Conservation (phyloP, 176 grass and related monocot species). For the Triticum monococcum region DNA sequence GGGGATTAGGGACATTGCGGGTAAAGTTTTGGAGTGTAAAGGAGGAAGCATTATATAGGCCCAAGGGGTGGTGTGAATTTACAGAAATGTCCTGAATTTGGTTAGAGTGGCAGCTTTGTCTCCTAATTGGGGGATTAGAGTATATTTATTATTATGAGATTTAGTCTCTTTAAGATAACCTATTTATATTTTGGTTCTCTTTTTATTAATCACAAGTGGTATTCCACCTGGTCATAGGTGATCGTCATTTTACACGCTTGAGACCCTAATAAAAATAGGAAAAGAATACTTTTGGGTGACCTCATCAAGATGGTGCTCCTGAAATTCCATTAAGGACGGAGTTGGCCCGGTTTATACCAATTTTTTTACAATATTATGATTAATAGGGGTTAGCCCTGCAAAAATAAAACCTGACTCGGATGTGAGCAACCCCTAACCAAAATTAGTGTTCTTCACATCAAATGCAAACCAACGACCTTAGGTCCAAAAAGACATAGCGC, state of each 20-base stretch:
- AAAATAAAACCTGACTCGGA: neutral
- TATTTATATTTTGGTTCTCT: neutral
- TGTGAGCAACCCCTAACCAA: neutral
- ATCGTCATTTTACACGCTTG: neutral
- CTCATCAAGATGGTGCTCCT: neutral
- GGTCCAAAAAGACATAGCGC: neutral
- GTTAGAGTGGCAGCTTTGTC: neutral
- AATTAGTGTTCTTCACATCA: neutral
- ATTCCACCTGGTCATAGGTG: neutral
- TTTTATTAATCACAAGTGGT: neutral
- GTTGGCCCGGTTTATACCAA: too few species aligned
- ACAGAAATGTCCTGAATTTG: conserved; percentile 1
- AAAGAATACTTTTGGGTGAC: neutral
- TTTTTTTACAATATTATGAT: too few species aligned
- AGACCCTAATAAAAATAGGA: neutral
- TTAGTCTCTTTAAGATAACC: neutral
- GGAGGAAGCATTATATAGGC: conserved; percentile 37
- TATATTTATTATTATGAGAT: neutral
- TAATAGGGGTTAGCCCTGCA: neutral
- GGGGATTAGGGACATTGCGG: neutral
- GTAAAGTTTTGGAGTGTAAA: conserved; percentile 28
- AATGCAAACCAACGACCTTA: neutral
- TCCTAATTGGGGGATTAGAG: neutral
- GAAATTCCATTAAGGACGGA: neutral
- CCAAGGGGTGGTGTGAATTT: neutral